These are phyloP conservation scores for Penicillium waksmanii DNA, from an alignment of 495 filamentous ascomycete genomes.

Conservation along the genomic window DNA sequence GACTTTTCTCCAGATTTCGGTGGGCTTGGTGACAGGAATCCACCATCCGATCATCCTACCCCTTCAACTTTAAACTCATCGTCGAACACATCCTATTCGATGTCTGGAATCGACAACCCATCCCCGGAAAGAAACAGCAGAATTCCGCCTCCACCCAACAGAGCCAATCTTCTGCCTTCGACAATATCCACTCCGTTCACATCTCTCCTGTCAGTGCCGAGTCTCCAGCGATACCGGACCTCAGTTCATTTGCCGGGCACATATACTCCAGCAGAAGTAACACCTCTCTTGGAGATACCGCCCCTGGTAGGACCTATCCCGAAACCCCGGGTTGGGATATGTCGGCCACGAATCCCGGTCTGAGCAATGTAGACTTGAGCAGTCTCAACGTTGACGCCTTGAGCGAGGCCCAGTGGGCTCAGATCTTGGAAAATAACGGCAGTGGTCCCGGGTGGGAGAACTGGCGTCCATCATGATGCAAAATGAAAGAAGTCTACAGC, in stretches of 20 bases:
- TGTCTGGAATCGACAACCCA: constrained; percentile 29
- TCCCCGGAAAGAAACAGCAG: constrained; percentile 27
- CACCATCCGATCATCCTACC: constrained; percentile 40
- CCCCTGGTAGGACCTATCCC: constrained; percentile 14
- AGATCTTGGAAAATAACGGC: constrained; percentile 30
- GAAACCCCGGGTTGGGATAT: constrained; percentile 34
- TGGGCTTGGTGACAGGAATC: constrained; percentile 29
- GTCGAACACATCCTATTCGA: constrained; percentile 39
- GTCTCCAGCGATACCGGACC: constrained; percentile 15
- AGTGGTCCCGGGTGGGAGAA: constrained; percentile 29
- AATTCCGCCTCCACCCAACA: constrained; percentile 13
- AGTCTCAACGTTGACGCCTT: constrained; percentile 29
- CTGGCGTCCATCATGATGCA: constrained; percentile 30
- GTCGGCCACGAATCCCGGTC: constrained; percentile 17
- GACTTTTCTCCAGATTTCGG: constrained; percentile 36
- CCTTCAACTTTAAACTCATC: constrained; percentile 43
- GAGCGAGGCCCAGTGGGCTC: constrained; percentile 42
- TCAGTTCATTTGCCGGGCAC: constrained; percentile 20
- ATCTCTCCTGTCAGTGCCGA: constrained; percentile 20
- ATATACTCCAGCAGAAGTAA: constrained; percentile 17
- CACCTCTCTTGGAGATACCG: constrained; percentile 14
- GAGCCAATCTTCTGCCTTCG: constrained; percentile 21
- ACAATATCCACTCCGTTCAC: constrained; percentile 21
- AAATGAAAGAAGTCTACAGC: background rate
- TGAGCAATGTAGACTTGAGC: constrained; percentile 25